Base-by-base conservation (phyloP, 169 alveolate genomes). In the Neospora caninum region DNA sequence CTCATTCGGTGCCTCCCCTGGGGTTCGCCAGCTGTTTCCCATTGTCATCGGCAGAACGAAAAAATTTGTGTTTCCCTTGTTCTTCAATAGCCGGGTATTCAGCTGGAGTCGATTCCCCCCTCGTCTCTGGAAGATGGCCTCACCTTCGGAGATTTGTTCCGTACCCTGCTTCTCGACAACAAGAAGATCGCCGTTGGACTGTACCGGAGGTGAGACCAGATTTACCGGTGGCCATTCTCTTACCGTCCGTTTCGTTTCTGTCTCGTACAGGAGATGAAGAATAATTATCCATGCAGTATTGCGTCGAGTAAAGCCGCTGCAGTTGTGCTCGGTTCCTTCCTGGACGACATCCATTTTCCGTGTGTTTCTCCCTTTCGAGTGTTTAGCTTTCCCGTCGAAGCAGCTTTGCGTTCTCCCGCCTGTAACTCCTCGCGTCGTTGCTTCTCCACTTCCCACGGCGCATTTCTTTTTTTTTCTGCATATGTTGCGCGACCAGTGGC, bases 91-190 rank as follows among this genome's bases (percentile, higher is more conserved):
- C 49, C 84, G 27, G 84, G 84, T n/a, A 36, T 73, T 16, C 43
- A 73, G 25, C 84, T 73, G 38, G 84, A 73, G 42, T 9, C 25
- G 25, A 73, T 73, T n/a, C 84, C 84, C 16, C 84, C 84, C 49
- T 20, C 43, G 27, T 73, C 43, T 22, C 43, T 36, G 42, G 42
- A 73, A n/a, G 84, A 73, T 4, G 42, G 84, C 84, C 84, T 73
- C 84, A 73, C 84, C 9, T 73, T 73, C 84, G 84, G 84, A 31
- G 84, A 73, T n/a, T 36, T 73, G 45, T 73, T 73, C 43, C 84
- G 84, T 13, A 73, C 43, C 49, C 42, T 73, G 39, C 84, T 73
- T n/a, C 84, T 73, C 45, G 84, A 73, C 84, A 31, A n/a, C 27
- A 31, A 73, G 20, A 73, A 73, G 42, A 73, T 73, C 43, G 84